These are phyloP conservation scores for Schwanniomyces occidentalis DNA, from an alignment of 805 yeast species.

Conservation along the genomic window DNA sequence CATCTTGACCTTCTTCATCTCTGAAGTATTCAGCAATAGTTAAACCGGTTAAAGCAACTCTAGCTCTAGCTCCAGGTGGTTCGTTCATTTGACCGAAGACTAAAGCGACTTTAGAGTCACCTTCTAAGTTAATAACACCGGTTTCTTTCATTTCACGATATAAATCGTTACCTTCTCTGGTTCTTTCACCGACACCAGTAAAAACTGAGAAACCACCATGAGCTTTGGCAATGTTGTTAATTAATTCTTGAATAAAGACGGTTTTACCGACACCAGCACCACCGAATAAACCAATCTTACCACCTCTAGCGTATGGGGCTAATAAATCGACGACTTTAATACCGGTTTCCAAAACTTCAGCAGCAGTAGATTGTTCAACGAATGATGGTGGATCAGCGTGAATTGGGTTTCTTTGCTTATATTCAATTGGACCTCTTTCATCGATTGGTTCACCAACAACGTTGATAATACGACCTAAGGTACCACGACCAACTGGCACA, in stretches of 20 bases:
- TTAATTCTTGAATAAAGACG: conserved; percentile 98
- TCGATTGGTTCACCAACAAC: conserved; percentile 99
- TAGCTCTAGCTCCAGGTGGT: conserved; percentile 99
- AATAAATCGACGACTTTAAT: conserved; percentile 98
- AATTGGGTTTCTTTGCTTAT: conserved; percentile 93
- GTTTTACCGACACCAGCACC: conserved; percentile 99
- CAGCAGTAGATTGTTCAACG: conserved; percentile 95
- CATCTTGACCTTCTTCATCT: conserved; percentile 99
- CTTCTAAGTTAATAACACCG: conserved; percentile 99
- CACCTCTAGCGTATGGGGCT: conserved; percentile 99
- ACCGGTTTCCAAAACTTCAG: conserved; percentile 99
- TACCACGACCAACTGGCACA: conserved; percentile 99
- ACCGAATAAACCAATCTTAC: conserved; percentile 99
- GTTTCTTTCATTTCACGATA: conserved; percentile 99
- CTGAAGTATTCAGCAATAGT: conserved; percentile 99
- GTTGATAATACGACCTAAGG: conserved; percentile 97
- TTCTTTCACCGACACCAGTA: conserved; percentile 99
- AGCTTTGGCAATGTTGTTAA: conserved; percentile 99
- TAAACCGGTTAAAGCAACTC: conserved; percentile 99
- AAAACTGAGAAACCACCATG: conserved; percentile 99
- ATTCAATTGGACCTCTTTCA: conserved; percentile 97
- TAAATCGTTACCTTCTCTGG: conserved; percentile 99
- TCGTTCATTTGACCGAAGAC: conserved; percentile 99
- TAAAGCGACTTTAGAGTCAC: conserved; percentile 98
- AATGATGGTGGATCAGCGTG: conserved; percentile 98